Evolutionary conservation across 805 yeast species (phyloP).

Genomic region (Candida cerambycidarum): DNA sequence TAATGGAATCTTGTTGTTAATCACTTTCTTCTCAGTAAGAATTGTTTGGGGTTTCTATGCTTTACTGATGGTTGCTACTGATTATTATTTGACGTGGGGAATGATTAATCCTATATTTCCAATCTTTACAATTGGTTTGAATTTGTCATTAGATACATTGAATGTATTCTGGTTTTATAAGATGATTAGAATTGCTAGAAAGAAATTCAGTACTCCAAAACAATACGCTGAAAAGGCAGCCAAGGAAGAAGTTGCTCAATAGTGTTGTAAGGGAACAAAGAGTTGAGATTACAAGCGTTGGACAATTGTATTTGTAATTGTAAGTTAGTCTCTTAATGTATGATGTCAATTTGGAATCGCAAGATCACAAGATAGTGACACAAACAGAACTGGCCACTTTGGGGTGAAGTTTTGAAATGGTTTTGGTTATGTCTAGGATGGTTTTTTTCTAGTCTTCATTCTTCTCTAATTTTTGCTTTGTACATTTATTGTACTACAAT

Average conservation of each 20-base stretch:
- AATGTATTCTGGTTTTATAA: conserved; percentile 86
- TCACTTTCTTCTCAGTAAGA: conserved; percentile 73
- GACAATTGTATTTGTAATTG: too few species aligned
- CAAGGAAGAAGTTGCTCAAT: conserved; percentile 17
- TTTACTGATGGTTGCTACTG: conserved; percentile 49
- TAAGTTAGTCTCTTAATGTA: too few species aligned
- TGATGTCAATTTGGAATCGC: too few species aligned
- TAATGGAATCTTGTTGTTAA: conserved; percentile 72
- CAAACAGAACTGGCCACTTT: too few species aligned
- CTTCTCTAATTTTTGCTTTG: too few species aligned
- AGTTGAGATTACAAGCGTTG: too few species aligned
- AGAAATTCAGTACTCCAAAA: conserved; percentile 34
- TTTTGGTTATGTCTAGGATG: too few species aligned
- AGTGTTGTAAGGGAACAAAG: too few species aligned
- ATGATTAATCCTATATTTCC: conserved; percentile 50
- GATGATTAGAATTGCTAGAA: conserved; percentile 75
- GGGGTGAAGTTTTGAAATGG: too few species aligned
- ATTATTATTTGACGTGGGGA: conserved; percentile 46
- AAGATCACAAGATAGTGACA: too few species aligned
- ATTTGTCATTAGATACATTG: conserved; percentile 61
- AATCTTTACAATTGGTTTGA: conserved; percentile 50
- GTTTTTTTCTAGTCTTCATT: too few species aligned
- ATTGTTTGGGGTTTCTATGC: conserved; percentile 87
- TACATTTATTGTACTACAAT: too few species aligned
- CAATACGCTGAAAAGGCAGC: conserved; percentile 19